Base-by-base conservation (phyloP, 176 grass and related monocot genomes). In the Carex pumila region DNA sequence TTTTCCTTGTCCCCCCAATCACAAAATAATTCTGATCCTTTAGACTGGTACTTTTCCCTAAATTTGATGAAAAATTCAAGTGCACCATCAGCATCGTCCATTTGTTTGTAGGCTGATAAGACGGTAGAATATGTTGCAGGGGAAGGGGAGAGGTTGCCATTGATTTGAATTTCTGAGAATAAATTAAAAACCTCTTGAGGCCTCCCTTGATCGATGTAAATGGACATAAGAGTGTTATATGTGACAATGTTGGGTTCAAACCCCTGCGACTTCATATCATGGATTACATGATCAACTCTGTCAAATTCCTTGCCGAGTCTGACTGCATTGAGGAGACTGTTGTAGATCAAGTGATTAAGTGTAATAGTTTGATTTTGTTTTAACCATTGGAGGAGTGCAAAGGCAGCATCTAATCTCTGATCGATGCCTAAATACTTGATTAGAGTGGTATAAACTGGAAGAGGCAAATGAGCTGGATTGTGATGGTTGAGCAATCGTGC, bases 321-420 rank as follows among this genome's bases (percentile, higher is more conserved):
- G 14, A 95, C 85, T 1, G 92, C 95, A 19, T 86, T 89, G 2
- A 95, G 84, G 18, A 95, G 65, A 88, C 84, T 91, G 57, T 98
- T 98, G 88, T 94, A 98, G 12, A 98, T 88, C 66, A 94, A 86
- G 70, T 87, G 85, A 73, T 94, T 94, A 17, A 89, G 71, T 45
- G 61, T 45, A 47, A 47, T 1, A 8, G 7, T 47, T 0, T 85
- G 81, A 17, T 85, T 77, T 21, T 87, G 21, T 29, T 94, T 98
- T 19, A 95, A 87, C 22, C 87, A 89, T 68, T 94, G 88, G 3
- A 94, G 67, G 71, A 95, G 34, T 19, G 89, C 89, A 65, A 95
- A 93, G 52, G 92, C 85, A 3, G 92, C 91, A 55, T 95, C 91
- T 61, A 93, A 65, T 65, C 75, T 70, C 31, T 80, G 89, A 50